Evolutionary conservation across 1,139 yeast species (phyloP).

Genomic region (Pichiaceae sp.): DNA sequence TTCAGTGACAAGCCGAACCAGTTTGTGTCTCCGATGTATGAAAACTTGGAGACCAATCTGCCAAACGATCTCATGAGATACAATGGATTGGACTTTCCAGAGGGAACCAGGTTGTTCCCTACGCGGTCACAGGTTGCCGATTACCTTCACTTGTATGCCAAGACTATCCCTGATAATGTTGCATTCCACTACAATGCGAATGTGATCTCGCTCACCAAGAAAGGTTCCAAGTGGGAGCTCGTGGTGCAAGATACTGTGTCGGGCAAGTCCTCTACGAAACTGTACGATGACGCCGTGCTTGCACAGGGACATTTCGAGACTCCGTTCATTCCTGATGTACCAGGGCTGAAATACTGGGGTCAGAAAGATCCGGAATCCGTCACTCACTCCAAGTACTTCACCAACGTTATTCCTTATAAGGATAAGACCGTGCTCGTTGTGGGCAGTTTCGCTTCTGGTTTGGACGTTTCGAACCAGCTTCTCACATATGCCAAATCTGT

Average conservation of each 20-base stretch:
- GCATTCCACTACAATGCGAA: conserved; percentile 23
- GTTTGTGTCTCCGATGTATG: conserved; percentile 38
- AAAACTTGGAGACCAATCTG: conserved; percentile 40
- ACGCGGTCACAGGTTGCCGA: conserved; percentile 30
- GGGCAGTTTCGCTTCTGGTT: conserved; percentile 41
- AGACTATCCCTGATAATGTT: conserved; percentile 27
- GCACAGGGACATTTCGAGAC: conserved; percentile 43
- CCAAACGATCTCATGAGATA: conserved; percentile 35
- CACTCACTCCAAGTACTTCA: conserved; percentile 37
- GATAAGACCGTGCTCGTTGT: conserved; percentile 37
- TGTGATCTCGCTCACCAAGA: conserved; percentile 19
- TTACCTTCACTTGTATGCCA: conserved; percentile 29
- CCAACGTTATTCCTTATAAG: conserved; percentile 25
- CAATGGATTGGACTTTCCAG: conserved; percentile 29
- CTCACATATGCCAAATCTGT: conserved; percentile 32
- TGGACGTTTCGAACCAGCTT: conserved; percentile 38
- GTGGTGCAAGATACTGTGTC: background rate
- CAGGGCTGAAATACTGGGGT: conserved; percentile 34
- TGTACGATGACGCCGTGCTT: conserved; percentile 36
- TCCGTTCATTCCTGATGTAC: conserved; percentile 36
- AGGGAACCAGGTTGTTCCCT: conserved; percentile 26
- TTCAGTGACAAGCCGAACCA: conserved; percentile 7
- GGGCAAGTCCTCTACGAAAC: conserved; percentile 1
- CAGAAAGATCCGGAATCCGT: conserved; percentile 25
- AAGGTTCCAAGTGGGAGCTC: conserved; percentile 20